Evolutionary conservation across 192 early-diverging fungal genomes (phyloP), one percentile per base, ranked within the genome.

Genomic region (Diversispora epigaea): DNA sequence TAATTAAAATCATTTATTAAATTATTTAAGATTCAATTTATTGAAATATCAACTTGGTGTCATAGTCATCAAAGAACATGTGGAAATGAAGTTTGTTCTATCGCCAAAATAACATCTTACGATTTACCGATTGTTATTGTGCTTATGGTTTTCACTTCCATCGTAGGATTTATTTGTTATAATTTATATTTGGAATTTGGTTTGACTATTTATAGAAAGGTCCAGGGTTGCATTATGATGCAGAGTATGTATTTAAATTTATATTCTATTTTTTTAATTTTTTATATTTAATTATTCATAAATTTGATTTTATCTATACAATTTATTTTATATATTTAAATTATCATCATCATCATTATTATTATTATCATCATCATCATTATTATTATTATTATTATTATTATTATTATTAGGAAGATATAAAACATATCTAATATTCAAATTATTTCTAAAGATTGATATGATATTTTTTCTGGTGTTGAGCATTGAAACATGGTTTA

Each of bases 131-230:
- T 60, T 12, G 3, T 60, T 32, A 9, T 60, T 32, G 25, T 25
- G 12, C 12, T 60, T 32, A 11, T 60, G 12, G 22, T 25, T 32
- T 60, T 60, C 6, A 11, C 21, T 12, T 7, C 10, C 0, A 9
- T 60, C 25, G 25, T 60, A 19, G 57, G 57, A 60, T 60, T 60
- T 60, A 19, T 60, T 60, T 19, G 3, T 14, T 60, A 32, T 60
- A 14, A 60, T 4, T 32, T 60, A 60, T 60, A 60, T 25, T 25
- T 32, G 25, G 21, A 60, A 60, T 60, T 60, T 60, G 57, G 57
- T 32, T 60, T 19, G 57, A 32, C 2, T 32, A 60, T 60, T 60
- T 60, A 60, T 60, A 32, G 21, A 25, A 60, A 19, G 3, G 22
- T 60, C 3, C 21, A 25, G 5, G 57, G 57, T 32, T 32, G 57